Base-by-base conservation (phyloP, 164 flowering plant species). In the Liquidambar formosana region DNA sequence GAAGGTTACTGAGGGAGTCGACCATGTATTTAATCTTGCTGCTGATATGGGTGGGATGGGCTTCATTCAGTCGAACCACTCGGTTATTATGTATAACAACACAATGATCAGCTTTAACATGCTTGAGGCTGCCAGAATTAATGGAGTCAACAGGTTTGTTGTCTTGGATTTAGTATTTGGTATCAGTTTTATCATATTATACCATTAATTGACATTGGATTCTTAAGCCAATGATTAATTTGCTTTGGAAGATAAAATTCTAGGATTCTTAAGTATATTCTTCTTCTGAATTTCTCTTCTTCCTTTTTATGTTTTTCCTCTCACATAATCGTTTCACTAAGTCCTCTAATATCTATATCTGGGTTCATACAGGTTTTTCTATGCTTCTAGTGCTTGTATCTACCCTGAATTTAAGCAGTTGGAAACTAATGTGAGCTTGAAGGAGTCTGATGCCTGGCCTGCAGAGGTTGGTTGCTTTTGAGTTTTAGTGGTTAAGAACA, bases 41-140 rank as follows among this genome's bases (percentile, higher is more conserved):
- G 98, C 98, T 71, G 98, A 94, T 78, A 94, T 94, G 98, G 98
- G 98, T 70, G 98, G 98, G 25, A 94, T 94, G 98, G 98, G 98
- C 13, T 94, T 94, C 78, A 94, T 94, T 57, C 98, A 94, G 84
- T 94, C 98, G 54, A 94, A 94, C 73, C 98, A 94, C 77, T 94
- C 98, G 0, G 97, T 94, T 54, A 94, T 94, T 59, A 89, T 94
- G 94, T 94, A 92, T 53, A 94, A 94, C 78, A 92, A 94, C 79
- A 94, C 97, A 0, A 94, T 94, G 98, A 94, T 94, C 76, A 92
- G 98, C 73, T 89, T 94, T 80, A 94, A 92, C 85, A 90, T 92
- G 94, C 85, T 92, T 43, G 98, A 92, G 76, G 97, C 98, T 58
- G 78, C 93, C 10, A 85, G 97, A 73, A 86, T 94, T 66, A 94